Percentiles rank a stretch among this genome's conserved stretches.
Conservation (phyloP, 306 rosid species). For the Gleditsia sinensis region DNA sequence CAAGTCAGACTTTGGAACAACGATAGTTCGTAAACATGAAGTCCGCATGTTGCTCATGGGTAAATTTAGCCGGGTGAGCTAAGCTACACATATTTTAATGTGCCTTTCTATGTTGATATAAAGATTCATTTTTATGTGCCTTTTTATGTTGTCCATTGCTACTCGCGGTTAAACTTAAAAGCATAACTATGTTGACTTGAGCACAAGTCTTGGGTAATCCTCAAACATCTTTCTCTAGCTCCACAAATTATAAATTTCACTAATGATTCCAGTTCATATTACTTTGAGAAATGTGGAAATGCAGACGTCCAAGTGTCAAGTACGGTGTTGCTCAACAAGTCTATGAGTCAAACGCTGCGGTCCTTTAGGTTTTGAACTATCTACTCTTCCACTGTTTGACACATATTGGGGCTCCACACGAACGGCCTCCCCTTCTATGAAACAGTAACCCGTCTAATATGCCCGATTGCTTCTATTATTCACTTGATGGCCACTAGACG, state of each 20-base stretch:
- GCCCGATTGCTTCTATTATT: too few relatives aligned
- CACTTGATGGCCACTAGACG: not conserved
- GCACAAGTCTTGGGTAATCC: too few relatives aligned
- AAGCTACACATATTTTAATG: too few relatives aligned
- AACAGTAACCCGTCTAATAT: not conserved
- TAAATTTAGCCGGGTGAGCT: too few relatives aligned
- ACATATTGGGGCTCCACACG: not conserved
- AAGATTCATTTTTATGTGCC: too few relatives aligned
- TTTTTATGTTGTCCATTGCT: too few relatives aligned
- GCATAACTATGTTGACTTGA: too few relatives aligned
- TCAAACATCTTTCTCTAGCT: not conserved
- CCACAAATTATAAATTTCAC: not conserved
- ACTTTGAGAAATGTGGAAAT: not conserved
- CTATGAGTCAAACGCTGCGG: not conserved
- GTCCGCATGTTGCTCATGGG: too few relatives aligned
- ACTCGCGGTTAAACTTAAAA: too few relatives aligned
- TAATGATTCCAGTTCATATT: not conserved
- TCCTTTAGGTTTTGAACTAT: not conserved
- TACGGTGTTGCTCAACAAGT: not conserved
- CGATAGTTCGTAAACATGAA: too few relatives aligned
- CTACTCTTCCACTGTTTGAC: not conserved
- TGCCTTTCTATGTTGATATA: too few relatives aligned
- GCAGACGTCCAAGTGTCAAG: not conserved
- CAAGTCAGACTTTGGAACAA: too few relatives aligned
- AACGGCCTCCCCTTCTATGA: not conserved